A percentile compares a stretch with the other conserved stretches of the same genome.
phyloP scores from a whole-genome alignment of 2,329 filamentous ascomycete genomes.

The Drechmeria coniospora region DNA sequence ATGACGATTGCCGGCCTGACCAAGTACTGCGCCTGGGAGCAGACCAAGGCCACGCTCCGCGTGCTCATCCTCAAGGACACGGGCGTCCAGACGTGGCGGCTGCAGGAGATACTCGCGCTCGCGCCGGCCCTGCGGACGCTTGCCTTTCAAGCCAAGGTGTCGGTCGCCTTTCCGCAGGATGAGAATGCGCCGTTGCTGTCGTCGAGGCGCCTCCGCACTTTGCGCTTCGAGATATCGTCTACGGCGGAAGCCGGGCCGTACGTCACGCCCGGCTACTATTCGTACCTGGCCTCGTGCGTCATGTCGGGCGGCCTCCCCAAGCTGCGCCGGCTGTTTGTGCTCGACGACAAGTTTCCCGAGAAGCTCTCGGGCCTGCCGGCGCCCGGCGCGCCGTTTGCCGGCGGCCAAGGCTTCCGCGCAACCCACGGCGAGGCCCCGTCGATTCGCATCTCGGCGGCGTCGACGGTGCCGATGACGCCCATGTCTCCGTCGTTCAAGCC shows the following conservation, averaged over 20 bases:
- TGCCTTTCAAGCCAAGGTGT: slow-evolving; percentile 34
- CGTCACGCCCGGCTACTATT: slow-evolving; percentile 54
- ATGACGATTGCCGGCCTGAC: slow-evolving; percentile 58
- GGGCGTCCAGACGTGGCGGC: slow-evolving; percentile 45
- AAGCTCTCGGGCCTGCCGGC: slow-evolving; percentile 58
- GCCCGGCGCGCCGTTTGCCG: slow-evolving; percentile 27
- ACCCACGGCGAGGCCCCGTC: slow-evolving; percentile 8
- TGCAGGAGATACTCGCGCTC: slow-evolving; percentile 45
- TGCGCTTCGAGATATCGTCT: slow-evolving; percentile 73
- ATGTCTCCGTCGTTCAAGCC: slow-evolving; percentile 12
- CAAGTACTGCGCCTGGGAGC: slow-evolving; percentile 47
- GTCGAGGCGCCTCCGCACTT: slow-evolving; percentile 51
- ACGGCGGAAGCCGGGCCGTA: slow-evolving; percentile 41
- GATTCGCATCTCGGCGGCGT: slow-evolving; percentile 7
- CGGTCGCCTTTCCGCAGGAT: slow-evolving; percentile 32
- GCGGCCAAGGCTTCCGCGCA: slow-evolving; percentile 15
- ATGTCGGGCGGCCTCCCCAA: slow-evolving; percentile 59
- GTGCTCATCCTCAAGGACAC: slow-evolving; percentile 59
- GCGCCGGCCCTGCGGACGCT: slow-evolving; percentile 43
- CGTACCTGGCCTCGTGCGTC: slow-evolving; percentile 72
- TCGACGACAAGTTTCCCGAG: slow-evolving; percentile 71
- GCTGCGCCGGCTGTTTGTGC: slow-evolving; percentile 67
- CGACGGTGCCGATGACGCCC: slow-evolving; percentile 8
- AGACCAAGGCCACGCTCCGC: slow-evolving; percentile 44
- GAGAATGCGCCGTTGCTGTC: slow-evolving; percentile 42